Percentiles rank a stretch among this genome's conserved stretches.
Conservation (phyloP, 345 rosid species). For the Gossypium bickii region DNA sequence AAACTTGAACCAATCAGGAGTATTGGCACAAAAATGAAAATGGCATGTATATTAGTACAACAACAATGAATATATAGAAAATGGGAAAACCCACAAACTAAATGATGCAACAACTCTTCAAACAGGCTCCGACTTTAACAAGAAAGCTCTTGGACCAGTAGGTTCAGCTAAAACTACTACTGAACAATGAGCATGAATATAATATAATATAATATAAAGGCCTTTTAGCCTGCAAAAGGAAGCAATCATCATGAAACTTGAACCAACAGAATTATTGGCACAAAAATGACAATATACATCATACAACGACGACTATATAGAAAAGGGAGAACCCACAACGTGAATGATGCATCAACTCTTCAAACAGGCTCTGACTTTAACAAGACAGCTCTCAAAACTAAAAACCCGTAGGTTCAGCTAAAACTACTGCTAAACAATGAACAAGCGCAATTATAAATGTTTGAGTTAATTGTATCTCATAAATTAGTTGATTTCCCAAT, state of each 20-base stretch:
- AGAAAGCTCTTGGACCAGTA: background rate
- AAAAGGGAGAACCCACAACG: background rate
- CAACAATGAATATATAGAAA: background rate
- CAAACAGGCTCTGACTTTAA: background rate
- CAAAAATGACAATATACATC: background rate
- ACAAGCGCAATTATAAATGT: background rate
- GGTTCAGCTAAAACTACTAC: background rate
- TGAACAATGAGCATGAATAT: no score
- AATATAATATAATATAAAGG: slow-evolving; percentile 24
- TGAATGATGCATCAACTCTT: background rate
- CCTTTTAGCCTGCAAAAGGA: slow-evolving; percentile 53
- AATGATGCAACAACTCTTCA: background rate
- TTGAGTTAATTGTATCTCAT: background rate
- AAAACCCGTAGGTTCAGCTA: background rate
- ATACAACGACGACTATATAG: background rate
- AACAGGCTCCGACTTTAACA: background rate
- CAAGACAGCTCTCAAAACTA: background rate
- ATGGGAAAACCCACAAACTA: background rate
- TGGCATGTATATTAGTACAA: background rate
- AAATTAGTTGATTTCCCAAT: background rate
- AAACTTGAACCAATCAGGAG: slow-evolving; percentile 1
- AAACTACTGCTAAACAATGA: background rate
- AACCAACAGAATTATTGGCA: background rate
- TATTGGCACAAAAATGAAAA: background rate
- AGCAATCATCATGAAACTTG: slow-evolving; percentile 2